A percentile compares a stretch with the other conserved stretches of the same genome.
These are phyloP conservation scores for Solanum clarkiae DNA, from an alignment of 257 asterid species.

Conservation along the genomic window DNA sequence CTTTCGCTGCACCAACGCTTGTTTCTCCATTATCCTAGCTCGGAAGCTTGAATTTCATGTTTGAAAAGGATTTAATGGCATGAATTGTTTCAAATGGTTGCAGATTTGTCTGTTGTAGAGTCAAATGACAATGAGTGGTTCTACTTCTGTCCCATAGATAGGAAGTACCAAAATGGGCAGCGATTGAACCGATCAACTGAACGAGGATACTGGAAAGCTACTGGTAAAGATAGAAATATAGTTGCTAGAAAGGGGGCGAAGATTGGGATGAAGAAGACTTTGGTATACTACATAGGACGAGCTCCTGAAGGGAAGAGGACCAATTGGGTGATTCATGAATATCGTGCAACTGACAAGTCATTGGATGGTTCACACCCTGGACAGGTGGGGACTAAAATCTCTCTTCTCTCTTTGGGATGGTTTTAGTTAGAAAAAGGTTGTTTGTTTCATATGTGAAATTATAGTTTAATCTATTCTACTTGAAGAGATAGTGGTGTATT, in stretches of 20 bases:
- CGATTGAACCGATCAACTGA: slow-evolving; percentile 75
- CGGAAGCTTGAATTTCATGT: neutral
- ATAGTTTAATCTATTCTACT: neutral
- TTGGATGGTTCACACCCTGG: slow-evolving; percentile 71
- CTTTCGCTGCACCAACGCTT: neutral
- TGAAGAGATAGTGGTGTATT: neutral
- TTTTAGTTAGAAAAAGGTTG: neutral
- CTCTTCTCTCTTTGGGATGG: neutral
- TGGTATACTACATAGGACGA: slow-evolving; percentile 74
- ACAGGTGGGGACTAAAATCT: slow-evolving; percentile 32
- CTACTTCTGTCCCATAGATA: slow-evolving; percentile 71
- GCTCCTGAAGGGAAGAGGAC: slow-evolving; percentile 85
- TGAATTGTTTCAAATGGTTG: neutral
- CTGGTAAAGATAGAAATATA: slow-evolving; percentile 78
- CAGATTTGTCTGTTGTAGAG: slow-evolving; percentile 72
- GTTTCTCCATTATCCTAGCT: neutral
- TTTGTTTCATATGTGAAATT: neutral
- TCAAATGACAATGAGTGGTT: slow-evolving; percentile 74
- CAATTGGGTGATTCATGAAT: slow-evolving; percentile 80
- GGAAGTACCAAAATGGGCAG: slow-evolving; percentile 65
- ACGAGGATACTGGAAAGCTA: slow-evolving; percentile 82
- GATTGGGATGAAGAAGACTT: slow-evolving; percentile 78
- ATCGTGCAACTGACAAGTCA: slow-evolving; percentile 74
- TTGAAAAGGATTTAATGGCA: neutral
- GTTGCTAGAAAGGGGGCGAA: slow-evolving; percentile 41